A percentile compares a stretch with the other conserved stretches of the same genome.
These are phyloP conservation scores for Candida caryicola DNA, from an alignment of 805 yeast species.

Conservation along the genomic window DNA sequence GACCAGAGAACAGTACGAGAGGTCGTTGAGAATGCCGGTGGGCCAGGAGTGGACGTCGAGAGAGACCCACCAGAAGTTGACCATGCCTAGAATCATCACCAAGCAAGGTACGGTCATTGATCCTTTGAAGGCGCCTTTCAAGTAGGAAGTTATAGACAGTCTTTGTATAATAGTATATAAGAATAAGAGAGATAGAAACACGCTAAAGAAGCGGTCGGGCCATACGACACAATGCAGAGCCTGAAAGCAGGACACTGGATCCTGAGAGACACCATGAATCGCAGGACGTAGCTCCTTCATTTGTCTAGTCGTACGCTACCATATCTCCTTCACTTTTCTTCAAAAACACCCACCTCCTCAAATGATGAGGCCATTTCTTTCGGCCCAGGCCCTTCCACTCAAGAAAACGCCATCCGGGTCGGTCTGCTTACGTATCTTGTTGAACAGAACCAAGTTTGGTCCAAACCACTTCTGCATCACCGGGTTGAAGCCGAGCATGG, in stretches of 20 bases:
- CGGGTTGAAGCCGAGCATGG: constrained; percentile 76
- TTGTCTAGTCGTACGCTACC: too few species aligned
- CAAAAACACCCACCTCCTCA: too few species aligned
- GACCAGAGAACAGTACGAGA: constrained; percentile 89
- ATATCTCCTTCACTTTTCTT: too few species aligned
- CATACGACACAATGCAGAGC: too few species aligned
- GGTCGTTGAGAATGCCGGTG: constrained; percentile 90
- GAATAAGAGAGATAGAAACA: too few species aligned
- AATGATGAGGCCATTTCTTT: constrained; percentile 57
- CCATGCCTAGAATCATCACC: constrained; percentile 83
- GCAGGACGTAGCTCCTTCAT: too few species aligned
- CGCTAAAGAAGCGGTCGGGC: too few species aligned
- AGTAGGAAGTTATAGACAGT: constrained; percentile 29
- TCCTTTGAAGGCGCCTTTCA: constrained; percentile 86
- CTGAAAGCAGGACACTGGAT: too few species aligned
- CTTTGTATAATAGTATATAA: too few species aligned
- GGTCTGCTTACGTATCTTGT: constrained; percentile 57
- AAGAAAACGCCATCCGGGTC: constrained; percentile 85
- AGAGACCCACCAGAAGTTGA: constrained; percentile 79
- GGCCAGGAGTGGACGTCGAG: constrained; percentile 96
- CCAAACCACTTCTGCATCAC: constrained; percentile 80
- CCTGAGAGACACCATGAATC: too few species aligned
- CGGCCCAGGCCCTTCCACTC: constrained; percentile 76
- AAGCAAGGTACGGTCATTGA: constrained; percentile 89
- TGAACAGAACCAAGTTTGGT: constrained; percentile 58